Evolutionary conservation across 1,284 basidiomycete genomes (phyloP).

Genomic region (Cryptococcus jaspeensis): DNA sequence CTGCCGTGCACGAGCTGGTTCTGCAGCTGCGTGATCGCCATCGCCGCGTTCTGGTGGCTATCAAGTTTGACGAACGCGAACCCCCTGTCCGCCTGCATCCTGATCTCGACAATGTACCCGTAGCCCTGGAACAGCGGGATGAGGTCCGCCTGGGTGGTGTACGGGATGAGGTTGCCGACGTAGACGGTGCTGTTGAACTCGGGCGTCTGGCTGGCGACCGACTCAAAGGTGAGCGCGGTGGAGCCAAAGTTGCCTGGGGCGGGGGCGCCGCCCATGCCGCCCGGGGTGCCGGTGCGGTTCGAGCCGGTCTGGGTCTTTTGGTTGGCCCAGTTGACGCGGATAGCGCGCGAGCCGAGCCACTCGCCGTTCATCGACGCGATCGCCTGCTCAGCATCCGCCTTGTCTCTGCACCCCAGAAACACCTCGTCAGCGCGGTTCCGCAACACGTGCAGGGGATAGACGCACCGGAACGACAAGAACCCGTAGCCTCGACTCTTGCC

Average conservation of each 20-base stretch:
- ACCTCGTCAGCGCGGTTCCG: conserved; percentile 79
- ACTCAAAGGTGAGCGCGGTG: conserved; percentile 78
- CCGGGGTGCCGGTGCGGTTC: conserved; percentile 15
- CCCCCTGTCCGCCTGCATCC: conserved; percentile 96
- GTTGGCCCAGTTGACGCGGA: conserved; percentile 99
- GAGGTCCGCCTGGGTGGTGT: conserved; percentile 90
- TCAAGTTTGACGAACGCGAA: conserved; percentile 99
- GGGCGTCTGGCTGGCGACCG: conserved; percentile 84
- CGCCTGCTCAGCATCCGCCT: conserved; percentile 95
- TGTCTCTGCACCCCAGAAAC: conserved; percentile 75
- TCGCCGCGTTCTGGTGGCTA: conserved; percentile 94
- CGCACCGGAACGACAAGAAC: conserved; percentile 57
- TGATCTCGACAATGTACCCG: conserved; percentile 95
- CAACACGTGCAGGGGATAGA: neutral
- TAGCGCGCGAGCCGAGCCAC: conserved; percentile 95
- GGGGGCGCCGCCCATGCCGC: conserved; percentile 11
- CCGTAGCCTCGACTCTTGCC: conserved; percentile 76
- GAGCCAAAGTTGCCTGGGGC: conserved; percentile 49
- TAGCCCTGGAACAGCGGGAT: conserved; percentile 90
- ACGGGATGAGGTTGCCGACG: conserved; percentile 95
- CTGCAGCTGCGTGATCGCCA: conserved; percentile 93
- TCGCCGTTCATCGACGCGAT: conserved; percentile 99
- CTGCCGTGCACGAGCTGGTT: conserved; percentile 93
- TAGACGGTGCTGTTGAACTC: conserved; percentile 94
- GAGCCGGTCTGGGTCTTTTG: conserved; percentile 75